Percentiles rank a stretch among this genome's conserved stretches.
Conservation (phyloP, 31 red algal genomes). For the Endocladia muricata region DNA sequence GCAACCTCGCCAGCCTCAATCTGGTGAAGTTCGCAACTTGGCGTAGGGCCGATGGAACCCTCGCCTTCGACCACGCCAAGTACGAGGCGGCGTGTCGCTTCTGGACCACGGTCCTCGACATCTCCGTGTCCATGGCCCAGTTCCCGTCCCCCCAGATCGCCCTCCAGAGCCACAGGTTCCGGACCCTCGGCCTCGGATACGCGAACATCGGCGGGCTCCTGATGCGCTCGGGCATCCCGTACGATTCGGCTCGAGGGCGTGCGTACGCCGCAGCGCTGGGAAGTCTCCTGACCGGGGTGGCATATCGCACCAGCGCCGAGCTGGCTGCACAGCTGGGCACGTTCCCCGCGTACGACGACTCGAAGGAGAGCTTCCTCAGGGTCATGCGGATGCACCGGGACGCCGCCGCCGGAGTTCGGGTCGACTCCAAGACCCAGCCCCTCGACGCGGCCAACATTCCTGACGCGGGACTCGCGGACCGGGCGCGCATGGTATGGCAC, state of each 20-base stretch:
- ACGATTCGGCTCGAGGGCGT: conserved; percentile 1
- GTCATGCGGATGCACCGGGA: not conserved
- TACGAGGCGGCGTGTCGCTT: not conserved
- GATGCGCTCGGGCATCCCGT: conserved; percentile 7
- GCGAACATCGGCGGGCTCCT: not conserved
- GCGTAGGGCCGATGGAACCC: not conserved
- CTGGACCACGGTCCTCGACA: conserved; percentile 8
- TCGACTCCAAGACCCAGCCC: not conserved
- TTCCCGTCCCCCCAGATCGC: not conserved
- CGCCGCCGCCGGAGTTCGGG: not conserved
- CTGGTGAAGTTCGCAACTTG: not conserved
- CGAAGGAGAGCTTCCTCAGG: not conserved
- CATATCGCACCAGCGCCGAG: not conserved
- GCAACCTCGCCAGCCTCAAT: not conserved
- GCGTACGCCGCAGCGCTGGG: not conserved
- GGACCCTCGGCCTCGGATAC: conserved; percentile 4
- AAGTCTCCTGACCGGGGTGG: not conserved
- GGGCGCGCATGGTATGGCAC: no score
- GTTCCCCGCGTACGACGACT: conserved; percentile 2
- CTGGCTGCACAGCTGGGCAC: not conserved
- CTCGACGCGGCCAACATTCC: not conserved
- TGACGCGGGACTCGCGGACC: not conserved
- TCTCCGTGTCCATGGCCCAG: not conserved
- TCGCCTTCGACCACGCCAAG: not conserved
- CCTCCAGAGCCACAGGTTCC: not conserved